phyloP scores from a whole-genome alignment of 2,329 filamentous ascomycete genomes.

The Clarireedia sp. region DNA sequence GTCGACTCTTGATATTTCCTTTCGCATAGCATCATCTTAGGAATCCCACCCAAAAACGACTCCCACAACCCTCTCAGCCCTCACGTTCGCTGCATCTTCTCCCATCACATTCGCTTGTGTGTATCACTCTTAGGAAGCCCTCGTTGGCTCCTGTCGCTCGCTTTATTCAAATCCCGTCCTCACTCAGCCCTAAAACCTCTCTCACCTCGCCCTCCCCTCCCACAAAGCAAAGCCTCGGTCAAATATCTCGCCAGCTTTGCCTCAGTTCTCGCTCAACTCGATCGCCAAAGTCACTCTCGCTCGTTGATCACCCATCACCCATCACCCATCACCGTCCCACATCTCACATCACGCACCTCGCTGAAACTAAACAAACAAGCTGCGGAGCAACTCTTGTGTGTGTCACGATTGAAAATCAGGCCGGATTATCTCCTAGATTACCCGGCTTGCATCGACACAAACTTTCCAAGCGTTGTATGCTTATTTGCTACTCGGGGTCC shows the following conservation, averaged over 20 bases:
- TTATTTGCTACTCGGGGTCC: slow-evolving; percentile 15
- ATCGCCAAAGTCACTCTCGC: slow-evolving; percentile 5
- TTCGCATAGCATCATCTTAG: slow-evolving; percentile 7
- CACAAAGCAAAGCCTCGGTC: slow-evolving; percentile 25
- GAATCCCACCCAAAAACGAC: neutral
- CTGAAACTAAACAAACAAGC: neutral
- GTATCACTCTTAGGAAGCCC: slow-evolving; percentile 50
- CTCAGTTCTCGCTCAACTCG: slow-evolving; percentile 12
- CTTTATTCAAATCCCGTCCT: slow-evolving; percentile 37
- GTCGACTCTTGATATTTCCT: slow-evolving; percentile 8
- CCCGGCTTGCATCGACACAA: neutral
- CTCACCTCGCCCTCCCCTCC: slow-evolving; percentile 1
- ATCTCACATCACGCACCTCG: too few relatives aligned
- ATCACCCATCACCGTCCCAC: too few relatives aligned
- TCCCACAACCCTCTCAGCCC: slow-evolving; percentile 3
- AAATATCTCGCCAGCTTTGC: slow-evolving; percentile 18
- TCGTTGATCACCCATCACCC: too few relatives aligned
- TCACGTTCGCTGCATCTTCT: slow-evolving; percentile 13
- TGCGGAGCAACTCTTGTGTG: neutral
- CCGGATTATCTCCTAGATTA: slow-evolving; percentile 6
- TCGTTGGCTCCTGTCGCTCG: slow-evolving; percentile 70
- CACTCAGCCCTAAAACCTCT: slow-evolving; percentile 24
- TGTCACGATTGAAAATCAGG: slow-evolving; percentile 11
- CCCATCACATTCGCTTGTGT: slow-evolving; percentile 28
- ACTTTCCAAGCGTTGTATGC: slow-evolving; percentile 17